phyloP scores from a whole-genome alignment of 495 filamentous ascomycete species.

The Annulohypoxylon maeteangense region DNA sequence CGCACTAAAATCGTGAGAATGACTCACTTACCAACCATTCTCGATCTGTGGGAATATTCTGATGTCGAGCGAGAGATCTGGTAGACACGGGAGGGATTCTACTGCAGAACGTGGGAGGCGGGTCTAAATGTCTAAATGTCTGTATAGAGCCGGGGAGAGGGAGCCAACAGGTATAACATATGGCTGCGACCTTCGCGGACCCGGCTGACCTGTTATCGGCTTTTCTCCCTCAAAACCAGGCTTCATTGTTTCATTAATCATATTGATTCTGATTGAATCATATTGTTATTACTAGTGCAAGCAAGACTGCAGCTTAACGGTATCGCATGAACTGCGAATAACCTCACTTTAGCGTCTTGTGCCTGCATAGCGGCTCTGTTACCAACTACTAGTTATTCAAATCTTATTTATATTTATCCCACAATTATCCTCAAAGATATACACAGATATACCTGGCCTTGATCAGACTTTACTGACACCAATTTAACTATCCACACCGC shows the following conservation, averaged over 20 bases:
- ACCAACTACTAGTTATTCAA: constrained; percentile 9
- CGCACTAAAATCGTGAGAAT: constrained; percentile 42
- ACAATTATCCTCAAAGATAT: neutral
- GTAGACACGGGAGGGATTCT: constrained; percentile 8
- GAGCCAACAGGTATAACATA: constrained; percentile 47
- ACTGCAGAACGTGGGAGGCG: constrained; percentile 30
- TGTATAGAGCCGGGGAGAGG: constrained; percentile 19
- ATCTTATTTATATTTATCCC: constrained; percentile 10
- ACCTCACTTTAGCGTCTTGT: constrained; percentile 44
- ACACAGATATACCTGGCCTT: constrained; percentile 15
- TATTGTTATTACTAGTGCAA: constrained; percentile 28
- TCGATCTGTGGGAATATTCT: constrained; percentile 42
- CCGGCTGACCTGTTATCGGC: constrained; percentile 37
- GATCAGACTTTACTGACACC: constrained; percentile 25
- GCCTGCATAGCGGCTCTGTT: constrained; percentile 20
- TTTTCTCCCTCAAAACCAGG: constrained; percentile 41
- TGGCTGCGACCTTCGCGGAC: constrained; percentile 40
- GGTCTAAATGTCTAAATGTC: constrained; percentile 17
- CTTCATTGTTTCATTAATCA: constrained; percentile 32
- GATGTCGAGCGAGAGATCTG: constrained; percentile 35
- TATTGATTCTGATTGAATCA: constrained; percentile 14
- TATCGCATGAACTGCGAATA: constrained; percentile 49
- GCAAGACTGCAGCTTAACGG: constrained; percentile 33
- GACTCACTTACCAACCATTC: constrained; percentile 50
- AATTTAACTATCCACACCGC: constrained; percentile 13